These are phyloP conservation scores for Quercus bicolor DNA, from an alignment of 306 rosid genomes.

Conservation along the genomic window DNA sequence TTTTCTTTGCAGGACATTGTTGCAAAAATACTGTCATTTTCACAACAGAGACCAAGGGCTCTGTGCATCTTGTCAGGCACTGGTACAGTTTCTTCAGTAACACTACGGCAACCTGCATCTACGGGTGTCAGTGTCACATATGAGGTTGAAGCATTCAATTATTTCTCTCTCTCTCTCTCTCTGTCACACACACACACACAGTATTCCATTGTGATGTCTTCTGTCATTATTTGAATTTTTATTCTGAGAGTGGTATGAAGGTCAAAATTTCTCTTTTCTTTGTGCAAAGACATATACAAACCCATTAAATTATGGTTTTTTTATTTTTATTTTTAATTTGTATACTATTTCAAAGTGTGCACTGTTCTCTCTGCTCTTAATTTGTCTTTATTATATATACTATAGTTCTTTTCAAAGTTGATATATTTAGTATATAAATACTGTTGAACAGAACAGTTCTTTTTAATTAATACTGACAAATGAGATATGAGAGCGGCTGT, in stretches of 20 bases:
- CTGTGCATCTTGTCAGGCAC: conserved; percentile 80
- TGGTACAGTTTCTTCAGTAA: conserved; percentile 72
- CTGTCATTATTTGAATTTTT: neutral
- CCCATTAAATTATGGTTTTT: no score
- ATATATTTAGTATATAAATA: neutral
- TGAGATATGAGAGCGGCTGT: neutral
- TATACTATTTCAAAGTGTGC: no score
- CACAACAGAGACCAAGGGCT: conserved; percentile 92
- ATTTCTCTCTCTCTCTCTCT: neutral
- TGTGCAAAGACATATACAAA: neutral
- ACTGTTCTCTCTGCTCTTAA: neutral
- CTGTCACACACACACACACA: neutral
- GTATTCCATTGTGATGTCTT: neutral
- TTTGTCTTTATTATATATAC: neutral
- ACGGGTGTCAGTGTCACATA: conserved; percentile 55
- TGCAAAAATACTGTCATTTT: conserved; percentile 60
- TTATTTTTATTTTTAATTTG: no score
- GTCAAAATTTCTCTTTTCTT: neutral
- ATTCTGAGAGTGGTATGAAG: neutral
- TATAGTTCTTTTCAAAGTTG: neutral
- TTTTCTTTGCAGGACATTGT: conserved; percentile 66
- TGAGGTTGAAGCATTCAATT: conserved; percentile 53
- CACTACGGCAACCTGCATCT: conserved; percentile 89
- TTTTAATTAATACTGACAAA: neutral
- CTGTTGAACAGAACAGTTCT: neutral